A percentile compares a stretch with the other conserved stretches of the same genome.
These are phyloP conservation scores for Candida parachauliodes DNA, from an alignment of 805 yeast species.

Conservation along the genomic window DNA sequence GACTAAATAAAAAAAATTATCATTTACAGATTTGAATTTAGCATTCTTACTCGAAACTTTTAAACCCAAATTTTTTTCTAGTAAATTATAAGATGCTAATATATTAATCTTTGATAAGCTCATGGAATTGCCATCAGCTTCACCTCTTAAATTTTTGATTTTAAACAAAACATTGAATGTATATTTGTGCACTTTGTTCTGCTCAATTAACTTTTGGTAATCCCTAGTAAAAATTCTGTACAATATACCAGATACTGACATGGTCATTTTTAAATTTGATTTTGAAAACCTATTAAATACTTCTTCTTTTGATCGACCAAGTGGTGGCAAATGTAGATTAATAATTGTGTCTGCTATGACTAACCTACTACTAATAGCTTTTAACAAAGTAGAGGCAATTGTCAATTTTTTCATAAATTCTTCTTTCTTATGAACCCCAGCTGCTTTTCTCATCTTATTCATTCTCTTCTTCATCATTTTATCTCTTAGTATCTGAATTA, in stretches of 20 bases:
- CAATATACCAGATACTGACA: constrained; percentile 20
- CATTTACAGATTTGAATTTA: constrained; percentile 32
- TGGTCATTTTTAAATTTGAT: constrained; percentile 23
- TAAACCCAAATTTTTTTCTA: constrained; percentile 18
- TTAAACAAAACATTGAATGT: constrained; percentile 24
- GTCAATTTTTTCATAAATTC: constrained; percentile 6
- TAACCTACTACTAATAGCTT: constrained; percentile 19
- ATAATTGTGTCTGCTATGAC: constrained; percentile 28
- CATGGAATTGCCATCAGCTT: constrained; percentile 29
- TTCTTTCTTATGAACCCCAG: constrained; percentile 8
- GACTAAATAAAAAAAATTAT: constrained; percentile 33
- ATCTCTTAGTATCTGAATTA: constrained; percentile 10
- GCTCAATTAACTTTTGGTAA: constrained; percentile 12
- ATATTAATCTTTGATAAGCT: constrained; percentile 24
- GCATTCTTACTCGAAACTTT: constrained; percentile 24
- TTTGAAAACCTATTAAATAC: constrained; percentile 23
- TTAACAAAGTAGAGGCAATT: constrained; percentile 11
- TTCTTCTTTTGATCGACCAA: constrained; percentile 11
- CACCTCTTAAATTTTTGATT: constrained; percentile 26
- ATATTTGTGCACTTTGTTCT: constrained; percentile 8
- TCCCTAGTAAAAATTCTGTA: constrained; percentile 26
- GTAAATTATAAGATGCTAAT: constrained; percentile 23
- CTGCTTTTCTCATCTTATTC: constrained; percentile 8
- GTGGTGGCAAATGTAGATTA: constrained; percentile 28
- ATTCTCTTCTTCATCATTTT: constrained; percentile 9